Evolutionary conservation across 768 basidiomycete species (phyloP), one percentile per base, ranked within the genome.

Genomic region (Crucibulum laeve): DNA sequence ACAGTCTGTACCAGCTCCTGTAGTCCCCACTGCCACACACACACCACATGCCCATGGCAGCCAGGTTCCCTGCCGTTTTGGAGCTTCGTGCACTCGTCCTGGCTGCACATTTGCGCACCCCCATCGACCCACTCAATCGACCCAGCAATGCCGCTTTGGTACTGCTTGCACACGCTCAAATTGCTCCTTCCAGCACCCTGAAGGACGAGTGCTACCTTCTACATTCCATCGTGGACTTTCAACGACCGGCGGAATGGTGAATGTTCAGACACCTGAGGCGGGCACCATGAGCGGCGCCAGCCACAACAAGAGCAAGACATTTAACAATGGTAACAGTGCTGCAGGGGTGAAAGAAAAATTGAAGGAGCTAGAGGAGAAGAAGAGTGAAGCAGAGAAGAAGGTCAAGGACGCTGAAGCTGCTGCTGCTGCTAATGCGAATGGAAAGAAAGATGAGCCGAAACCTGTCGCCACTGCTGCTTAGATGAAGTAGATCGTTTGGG

Each of bases 171-270:
- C 91, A 6, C 81, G 91, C 43, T 80, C 82, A 25, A 76, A 81
- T 49, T 98, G 95, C 61, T 65, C 81, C n/a, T 99, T 86, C 74
- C 81, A 88, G 49, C 95, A 99, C 58, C 95, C 95, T 0, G 81
- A 88, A 44, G 87, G 86, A 7, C 84, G 90, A 10, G 85, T 87
- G 18, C 71, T 91, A 5, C 89, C 90, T 3, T 71, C 80, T 3
- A 69, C 81, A 10, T 92, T 92, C 74, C 87, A 91, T 56, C 83
- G 87, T 17, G 88, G 89, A 0, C 61, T 91, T 21, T 73, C 79
- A 13, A 69, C 76, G 3, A 71, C 64, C 21, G 75, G 77, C 0
- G 82, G 84, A 5, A 51, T 86, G 49, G 80, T 85, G 30, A 84
- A 57, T 41, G 77, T 87, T 0, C 58, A 69, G 4, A 73, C 71